phyloP scores from a whole-genome alignment of 441 rosid species.

The Erysimum cheiri region DNA sequence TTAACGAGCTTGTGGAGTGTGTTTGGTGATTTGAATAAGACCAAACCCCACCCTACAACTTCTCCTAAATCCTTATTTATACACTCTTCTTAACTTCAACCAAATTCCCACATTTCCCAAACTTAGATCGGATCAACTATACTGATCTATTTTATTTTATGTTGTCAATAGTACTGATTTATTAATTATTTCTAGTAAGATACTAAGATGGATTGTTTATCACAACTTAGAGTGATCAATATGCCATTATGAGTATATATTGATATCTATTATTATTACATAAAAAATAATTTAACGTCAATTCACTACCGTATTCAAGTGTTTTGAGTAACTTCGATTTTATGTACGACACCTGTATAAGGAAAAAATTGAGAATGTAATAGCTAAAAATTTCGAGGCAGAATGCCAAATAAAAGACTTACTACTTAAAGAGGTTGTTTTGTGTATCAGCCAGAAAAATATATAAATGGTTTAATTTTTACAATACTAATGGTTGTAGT shows the following conservation, averaged over 20 bases:
- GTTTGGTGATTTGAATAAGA: conserved; percentile 39
- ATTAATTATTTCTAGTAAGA: no score
- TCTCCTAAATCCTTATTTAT: conserved; percentile 35
- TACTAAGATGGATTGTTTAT: no score
- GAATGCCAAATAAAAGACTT: not conserved
- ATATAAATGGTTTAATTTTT: not conserved
- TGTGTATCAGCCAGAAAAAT: conserved; percentile 12
- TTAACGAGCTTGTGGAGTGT: conserved; percentile 22
- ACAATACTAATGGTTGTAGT: conserved; percentile 29
- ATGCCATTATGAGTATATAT: not conserved
- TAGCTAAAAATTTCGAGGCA: conserved; percentile 5
- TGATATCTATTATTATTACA: not conserved
- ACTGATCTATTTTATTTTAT: no score
- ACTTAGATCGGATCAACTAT: conserved; percentile 41
- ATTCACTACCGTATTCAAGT: not conserved
- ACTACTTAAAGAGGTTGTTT: not conserved
- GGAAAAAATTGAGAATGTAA: not conserved
- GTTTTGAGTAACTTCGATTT: not conserved
- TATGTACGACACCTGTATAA: not conserved
- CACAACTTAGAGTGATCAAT: not conserved
- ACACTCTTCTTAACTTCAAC: conserved; percentile 33
- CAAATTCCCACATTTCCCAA: conserved; percentile 41
- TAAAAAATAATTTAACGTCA: not conserved
- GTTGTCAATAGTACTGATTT: not conserved
- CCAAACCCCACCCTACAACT: conserved; percentile 32